Conservation (phyloP, 495 filamentous ascomycete genomes). For the Parachaetomium inaequale region DNA sequence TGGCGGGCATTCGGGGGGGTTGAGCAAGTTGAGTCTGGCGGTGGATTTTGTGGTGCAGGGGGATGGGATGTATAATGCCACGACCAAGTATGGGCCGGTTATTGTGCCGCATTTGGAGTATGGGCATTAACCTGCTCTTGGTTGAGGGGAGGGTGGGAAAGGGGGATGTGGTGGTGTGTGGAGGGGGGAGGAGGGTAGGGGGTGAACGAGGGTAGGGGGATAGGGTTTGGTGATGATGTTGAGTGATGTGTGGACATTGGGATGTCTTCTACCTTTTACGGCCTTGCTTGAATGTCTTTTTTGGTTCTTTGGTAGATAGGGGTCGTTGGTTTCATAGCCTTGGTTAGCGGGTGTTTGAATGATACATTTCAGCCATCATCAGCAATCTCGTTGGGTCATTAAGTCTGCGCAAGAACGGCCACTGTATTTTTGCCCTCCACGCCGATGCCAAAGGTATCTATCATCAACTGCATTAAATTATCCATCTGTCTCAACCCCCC, state of each 20-base stretch:
- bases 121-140: constrained; percentile 48
- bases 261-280: background rate
- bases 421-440: background rate
- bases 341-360: constrained; percentile 7
- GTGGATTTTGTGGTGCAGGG: constrained; percentile 98
- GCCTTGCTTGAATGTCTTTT: background rate
- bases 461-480: background rate
- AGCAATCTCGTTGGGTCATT: background rate
- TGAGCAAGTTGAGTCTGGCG: constrained; percentile 78
- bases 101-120: constrained; percentile 90
- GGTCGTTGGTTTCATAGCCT: constrained; percentile 6
- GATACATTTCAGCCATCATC: background rate
- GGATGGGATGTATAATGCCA: constrained; percentile 68
- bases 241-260: background rate
- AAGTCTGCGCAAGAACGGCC: background rate
- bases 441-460: background rate
- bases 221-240: no score
- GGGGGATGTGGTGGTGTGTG: background rate
- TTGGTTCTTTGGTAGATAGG: constrained; percentile 2
- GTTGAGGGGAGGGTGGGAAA: background rate
- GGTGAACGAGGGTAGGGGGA: no score
- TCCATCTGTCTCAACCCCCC: background rate
- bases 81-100: constrained; percentile 96
- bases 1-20: constrained; percentile 28
- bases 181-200: background rate